Conservation (phyloP, 768 basidiomycete genomes). For the Mrakia hoshinonis region DNA sequence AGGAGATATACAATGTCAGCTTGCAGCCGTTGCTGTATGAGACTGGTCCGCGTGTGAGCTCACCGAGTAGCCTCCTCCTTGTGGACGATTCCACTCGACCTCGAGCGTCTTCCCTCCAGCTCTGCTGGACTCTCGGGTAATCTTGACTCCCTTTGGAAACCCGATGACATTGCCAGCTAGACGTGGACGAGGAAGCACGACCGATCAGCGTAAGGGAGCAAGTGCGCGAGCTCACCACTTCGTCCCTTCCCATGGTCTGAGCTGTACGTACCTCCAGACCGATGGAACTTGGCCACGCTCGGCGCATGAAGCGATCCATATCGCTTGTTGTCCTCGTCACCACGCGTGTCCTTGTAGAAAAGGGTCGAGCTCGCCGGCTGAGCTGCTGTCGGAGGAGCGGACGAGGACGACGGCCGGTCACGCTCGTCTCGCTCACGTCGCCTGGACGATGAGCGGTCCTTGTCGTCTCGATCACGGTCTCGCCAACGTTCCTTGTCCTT, state of each 20-base stretch:
- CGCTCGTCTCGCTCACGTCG: neutral
- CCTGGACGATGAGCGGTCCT: neutral
- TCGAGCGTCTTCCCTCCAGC: conserved; percentile 1
- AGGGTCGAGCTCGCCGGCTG: neutral
- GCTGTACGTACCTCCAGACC: conserved; percentile 9
- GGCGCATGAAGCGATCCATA: conserved; percentile 18
- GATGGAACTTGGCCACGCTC: conserved; percentile 15
- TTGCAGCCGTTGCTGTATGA: neutral
- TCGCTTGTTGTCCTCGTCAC: conserved; percentile 17
- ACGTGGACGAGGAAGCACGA: no score
- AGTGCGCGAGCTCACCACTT: neutral
- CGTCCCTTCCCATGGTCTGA: no score
- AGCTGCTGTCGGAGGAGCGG: neutral
- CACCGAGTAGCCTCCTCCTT: neutral
- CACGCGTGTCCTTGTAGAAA: conserved; percentile 8
- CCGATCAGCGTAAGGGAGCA: neutral
- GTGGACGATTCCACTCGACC: conserved; percentile 1
- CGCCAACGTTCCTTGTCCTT: neutral
- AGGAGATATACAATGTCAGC: neutral
- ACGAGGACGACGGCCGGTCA: neutral
- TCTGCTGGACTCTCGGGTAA: conserved; percentile 1
- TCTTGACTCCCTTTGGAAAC: conserved; percentile 16
- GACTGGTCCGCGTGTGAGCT: neutral
- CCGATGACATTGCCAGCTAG: conserved; percentile 27
- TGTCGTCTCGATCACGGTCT: neutral